phyloP scores from a whole-genome alignment of 176 grass and related monocot species.

The Raddia guianensis region DNA sequence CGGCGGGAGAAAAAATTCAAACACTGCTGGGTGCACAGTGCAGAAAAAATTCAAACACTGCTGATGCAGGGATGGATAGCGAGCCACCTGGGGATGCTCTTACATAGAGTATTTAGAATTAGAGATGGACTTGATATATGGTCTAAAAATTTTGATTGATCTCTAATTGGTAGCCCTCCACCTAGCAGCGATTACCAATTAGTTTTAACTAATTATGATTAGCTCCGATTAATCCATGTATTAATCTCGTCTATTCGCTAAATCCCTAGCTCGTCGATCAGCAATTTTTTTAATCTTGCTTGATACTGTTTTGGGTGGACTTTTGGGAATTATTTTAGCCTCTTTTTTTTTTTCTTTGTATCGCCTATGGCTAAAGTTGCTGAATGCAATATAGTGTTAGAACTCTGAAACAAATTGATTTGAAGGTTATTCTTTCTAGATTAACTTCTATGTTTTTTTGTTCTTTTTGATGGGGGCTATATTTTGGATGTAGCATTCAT shows the following conservation, averaged over 20 bases:
- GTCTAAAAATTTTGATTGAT: too few species aligned
- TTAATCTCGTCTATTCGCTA: too few species aligned
- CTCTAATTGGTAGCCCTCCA: too few species aligned
- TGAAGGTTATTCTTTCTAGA: slow-evolving; percentile 3
- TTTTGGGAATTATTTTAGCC: neutral
- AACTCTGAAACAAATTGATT: neutral
- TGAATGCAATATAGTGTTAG: neutral
- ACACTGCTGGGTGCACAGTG: too few species aligned
- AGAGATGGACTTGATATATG: neutral
- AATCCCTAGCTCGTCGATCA: too few species aligned
- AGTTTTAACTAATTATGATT: too few species aligned
- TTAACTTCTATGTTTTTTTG: neutral
- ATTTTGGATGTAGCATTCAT: slow-evolving; percentile 41
- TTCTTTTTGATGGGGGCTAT: slow-evolving; percentile 9
- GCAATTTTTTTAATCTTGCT: neutral
- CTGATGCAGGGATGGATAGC: too few species aligned
- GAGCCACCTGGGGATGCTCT: too few species aligned
- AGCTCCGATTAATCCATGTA: too few species aligned
- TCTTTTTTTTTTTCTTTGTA: slow-evolving; percentile 9
- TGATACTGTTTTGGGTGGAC: neutral
- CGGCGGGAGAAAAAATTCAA: too few species aligned
- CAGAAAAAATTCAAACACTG: too few species aligned
- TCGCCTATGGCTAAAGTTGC: slow-evolving; percentile 9
- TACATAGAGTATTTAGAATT: neutral
- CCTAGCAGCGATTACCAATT: too few species aligned